A percentile compares a stretch with the other conserved stretches of the same genome.
Conservation (phyloP, 345 rosid species). For the Eucalyptus curtisii region DNA sequence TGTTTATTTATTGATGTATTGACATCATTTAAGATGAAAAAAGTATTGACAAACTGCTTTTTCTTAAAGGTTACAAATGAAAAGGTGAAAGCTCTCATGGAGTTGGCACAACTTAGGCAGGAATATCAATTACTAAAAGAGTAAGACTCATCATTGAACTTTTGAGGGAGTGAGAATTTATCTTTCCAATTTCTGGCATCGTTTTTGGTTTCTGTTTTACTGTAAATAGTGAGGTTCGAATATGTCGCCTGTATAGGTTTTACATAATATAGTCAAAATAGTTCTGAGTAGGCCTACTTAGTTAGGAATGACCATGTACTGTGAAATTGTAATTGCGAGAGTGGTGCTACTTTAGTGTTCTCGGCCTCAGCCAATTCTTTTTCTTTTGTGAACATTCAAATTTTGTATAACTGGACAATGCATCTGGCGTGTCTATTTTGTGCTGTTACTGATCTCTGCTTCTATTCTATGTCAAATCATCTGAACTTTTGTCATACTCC, state of each 20-base stretch:
- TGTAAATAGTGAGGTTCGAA: not conserved
- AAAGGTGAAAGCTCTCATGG: conserved; percentile 93
- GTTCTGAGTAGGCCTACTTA: not conserved
- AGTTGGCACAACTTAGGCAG: conserved; percentile 72
- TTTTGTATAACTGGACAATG: not conserved
- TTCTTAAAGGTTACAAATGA: conserved; percentile 73
- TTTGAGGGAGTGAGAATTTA: not conserved
- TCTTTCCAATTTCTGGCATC: not conserved
- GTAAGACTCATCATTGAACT: conserved; percentile 22
- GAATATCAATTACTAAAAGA: conserved; percentile 53
- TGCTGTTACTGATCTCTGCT: not conserved
- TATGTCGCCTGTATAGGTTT: not conserved
- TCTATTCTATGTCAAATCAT: not conserved
- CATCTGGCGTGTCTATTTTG: not conserved
- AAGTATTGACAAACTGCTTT: not conserved
- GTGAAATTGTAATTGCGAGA: not conserved
- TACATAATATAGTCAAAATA: not conserved
- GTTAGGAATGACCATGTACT: not conserved
- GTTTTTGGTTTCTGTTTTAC: not conserved
- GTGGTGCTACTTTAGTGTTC: not conserved
- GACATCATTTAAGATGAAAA: not conserved
- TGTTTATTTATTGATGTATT: not conserved
- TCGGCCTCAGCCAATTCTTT: not conserved
- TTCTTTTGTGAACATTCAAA: not conserved
- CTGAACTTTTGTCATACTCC: not conserved